Base-by-base conservation (phyloP, 2,329 filamentous ascomycete genomes). In the Didymella exigua region DNA sequence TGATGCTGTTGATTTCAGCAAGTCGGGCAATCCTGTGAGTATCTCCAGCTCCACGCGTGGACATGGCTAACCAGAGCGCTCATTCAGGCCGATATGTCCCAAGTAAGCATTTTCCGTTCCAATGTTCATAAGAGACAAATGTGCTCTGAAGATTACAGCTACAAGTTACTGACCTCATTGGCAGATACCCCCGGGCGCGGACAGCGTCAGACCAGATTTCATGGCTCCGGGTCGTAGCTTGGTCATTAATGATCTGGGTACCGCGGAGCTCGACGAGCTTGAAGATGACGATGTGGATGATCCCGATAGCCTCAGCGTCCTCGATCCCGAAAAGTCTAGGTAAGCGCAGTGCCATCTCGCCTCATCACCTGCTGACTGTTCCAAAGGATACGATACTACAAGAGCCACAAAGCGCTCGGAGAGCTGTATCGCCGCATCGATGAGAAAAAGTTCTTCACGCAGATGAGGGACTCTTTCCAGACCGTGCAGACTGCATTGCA, bases 381-480 rank as follows among this genome's bases (percentile, higher is more conserved):
- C 4, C 48, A 16, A 18, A 56, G 48, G 5, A 77, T 80, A 23
- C 72, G 75, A 3, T 93, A 86, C 67, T 93, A 95, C 69, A 74
- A 73, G 27, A 91, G 88, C 1, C 63, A 84, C 0, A 91, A 90
- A 61, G 78, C 89, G 0, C 80, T 95, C 0, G 91, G 91, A 0
- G 74, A 80, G 4, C 77, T 96, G 0, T 95, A 89, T 68, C 84
- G 89, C 1, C 82, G 81, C 0, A 86, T 96, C 10, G 85, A 96
- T 62, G 90, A 95, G 71, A 79, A 80, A 40, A 80, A 82, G 47
- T 89, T 93, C 37, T 88, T 72, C 36, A 42, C 58, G 3, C 54
- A 55, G 27, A 67, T 73, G 62, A 63, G 70, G 29, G 48, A 52
- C 18, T 56, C 63, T 5, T 65, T 63, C 34, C 49, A 63, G 9